Base-by-base conservation (phyloP, 2,329 filamentous ascomycete genomes). In the Fusarium abutilonis region DNA sequence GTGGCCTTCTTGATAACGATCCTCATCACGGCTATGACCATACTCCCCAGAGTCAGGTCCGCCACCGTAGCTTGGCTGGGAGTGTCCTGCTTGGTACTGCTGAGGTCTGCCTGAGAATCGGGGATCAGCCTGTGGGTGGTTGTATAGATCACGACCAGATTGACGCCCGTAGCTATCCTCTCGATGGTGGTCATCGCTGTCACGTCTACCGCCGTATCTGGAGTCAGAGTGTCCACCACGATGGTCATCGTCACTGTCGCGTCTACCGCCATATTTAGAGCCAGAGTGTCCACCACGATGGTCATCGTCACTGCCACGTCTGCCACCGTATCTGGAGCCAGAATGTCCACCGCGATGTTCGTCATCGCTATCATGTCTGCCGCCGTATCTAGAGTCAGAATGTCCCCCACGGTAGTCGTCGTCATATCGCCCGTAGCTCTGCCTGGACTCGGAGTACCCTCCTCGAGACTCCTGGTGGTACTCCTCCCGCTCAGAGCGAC, bases 61-160 rank as follows among this genome's bases (percentile, higher is more conserved):
- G 4, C 51, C 36, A 4, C 52, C 47, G 7, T 64, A 51, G 21
- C 36, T 34, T 57, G 46, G 56, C 23, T 60, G 45, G 4, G 60
- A 42, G 13, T 64, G 40, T 11, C 52, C 55, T 9, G 47, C 63
- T 8, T 60, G 47, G 11, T 59, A 45, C 7, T 54, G 41, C 14
- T 51, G 50, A 4, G 46, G 44, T 4, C 62, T 44, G 9, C 47
- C 36, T 23, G 50, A 52, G 2, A 64, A 64, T 11, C 62, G 40
- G 31, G 62, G 57, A 13, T 64, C 62, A 7, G 62, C 62, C 15
- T 40, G 17, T 7, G 62, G 62, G 17, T 66, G 62, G 6, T 38
- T 55, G 49, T 54, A 65, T n/a, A 52, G 38, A 10, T 64, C 51
- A 5, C 34, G 32, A 14, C 44, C 40, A 13, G 40, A 26, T 15